Conservation (phyloP, 106 monocot genomes). For the Dioscorea zingiberensis region DNA sequence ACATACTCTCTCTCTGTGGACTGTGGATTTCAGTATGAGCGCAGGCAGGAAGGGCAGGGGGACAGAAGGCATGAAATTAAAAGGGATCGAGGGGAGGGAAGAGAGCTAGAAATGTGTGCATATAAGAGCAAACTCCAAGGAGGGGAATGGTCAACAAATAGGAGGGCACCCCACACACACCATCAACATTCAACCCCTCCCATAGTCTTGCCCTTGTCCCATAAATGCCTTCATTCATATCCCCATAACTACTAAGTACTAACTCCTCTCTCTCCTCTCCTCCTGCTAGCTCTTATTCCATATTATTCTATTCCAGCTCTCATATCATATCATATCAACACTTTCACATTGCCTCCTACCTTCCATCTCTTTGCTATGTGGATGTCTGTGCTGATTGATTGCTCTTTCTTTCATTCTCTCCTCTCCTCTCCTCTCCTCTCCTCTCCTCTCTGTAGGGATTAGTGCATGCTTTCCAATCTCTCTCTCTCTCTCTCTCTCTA, state of each 20-base stretch:
- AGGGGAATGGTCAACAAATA: neutral
- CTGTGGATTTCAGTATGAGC: too few relatives aligned
- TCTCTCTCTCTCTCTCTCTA: slow-evolving; percentile 1
- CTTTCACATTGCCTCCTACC: too few relatives aligned
- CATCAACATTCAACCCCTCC: neutral
- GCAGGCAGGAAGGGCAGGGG: neutral
- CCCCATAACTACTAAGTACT: too few relatives aligned
- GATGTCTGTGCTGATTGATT: slow-evolving; percentile 2
- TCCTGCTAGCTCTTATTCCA: too few relatives aligned
- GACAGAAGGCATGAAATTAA: neutral
- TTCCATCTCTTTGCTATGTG: neutral
- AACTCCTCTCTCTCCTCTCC: too few relatives aligned
- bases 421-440: neutral
- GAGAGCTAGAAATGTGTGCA: too few relatives aligned
- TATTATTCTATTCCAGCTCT: too few relatives aligned
- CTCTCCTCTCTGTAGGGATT: too few relatives aligned
- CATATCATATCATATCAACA: neutral
- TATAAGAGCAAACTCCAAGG: too few relatives aligned
- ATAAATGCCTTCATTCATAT: neutral
- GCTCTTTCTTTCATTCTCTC: neutral
- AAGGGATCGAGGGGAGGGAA: too few relatives aligned
- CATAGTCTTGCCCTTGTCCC: slow-evolving; percentile 9
- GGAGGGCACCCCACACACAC: neutral
- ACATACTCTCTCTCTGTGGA: too few relatives aligned
- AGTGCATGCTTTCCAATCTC: too few relatives aligned